Evolutionary conservation across 2,329 filamentous ascomycete species (phyloP).

Genomic region (Monascus ruber): DNA sequence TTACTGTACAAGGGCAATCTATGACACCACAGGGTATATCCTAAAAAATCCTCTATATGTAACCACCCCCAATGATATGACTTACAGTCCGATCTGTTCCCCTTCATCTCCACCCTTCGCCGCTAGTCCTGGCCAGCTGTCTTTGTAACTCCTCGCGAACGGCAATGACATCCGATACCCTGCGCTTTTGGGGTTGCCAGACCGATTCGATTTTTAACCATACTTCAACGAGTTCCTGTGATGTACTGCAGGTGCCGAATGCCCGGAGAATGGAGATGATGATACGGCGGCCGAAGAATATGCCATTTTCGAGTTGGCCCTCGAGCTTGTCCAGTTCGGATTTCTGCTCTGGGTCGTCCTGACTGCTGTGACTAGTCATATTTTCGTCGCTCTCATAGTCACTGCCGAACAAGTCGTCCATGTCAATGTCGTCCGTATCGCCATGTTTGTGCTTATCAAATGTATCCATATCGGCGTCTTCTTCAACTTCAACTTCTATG

Average conservation of each 20-base stretch:
- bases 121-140: slow-evolving; percentile 16
- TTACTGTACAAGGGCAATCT: too few species aligned
- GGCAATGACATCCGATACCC: slow-evolving; percentile 22
- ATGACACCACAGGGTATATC: too few species aligned
- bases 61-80: too few species aligned
- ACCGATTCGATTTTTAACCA: slow-evolving; percentile 30
- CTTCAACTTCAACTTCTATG: slow-evolving; percentile 1
- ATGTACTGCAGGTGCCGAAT: slow-evolving; percentile 26
- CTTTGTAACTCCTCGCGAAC: slow-evolving; percentile 27
- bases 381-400: slow-evolving; percentile 1
- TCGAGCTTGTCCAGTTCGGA: slow-evolving; percentile 13
- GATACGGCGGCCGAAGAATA: slow-evolving; percentile 31
- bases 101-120: neutral
- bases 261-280: slow-evolving; percentile 28
- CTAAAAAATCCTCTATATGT: too few species aligned
- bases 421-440: slow-evolving; percentile 4
- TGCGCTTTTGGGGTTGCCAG: slow-evolving; percentile 28
- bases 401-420: slow-evolving; percentile 6
- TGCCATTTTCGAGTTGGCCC: slow-evolving; percentile 25
- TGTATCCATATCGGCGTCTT: too few species aligned
- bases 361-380: slow-evolving; percentile 1
- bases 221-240: slow-evolving; percentile 24
- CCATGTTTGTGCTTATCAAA: too few species aligned
- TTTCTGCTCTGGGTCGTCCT: neutral
- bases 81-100: too few species aligned